Evolutionary conservation across 2,329 filamentous ascomycete species (phyloP).

Genomic region (Scedosporium minutisporum): DNA sequence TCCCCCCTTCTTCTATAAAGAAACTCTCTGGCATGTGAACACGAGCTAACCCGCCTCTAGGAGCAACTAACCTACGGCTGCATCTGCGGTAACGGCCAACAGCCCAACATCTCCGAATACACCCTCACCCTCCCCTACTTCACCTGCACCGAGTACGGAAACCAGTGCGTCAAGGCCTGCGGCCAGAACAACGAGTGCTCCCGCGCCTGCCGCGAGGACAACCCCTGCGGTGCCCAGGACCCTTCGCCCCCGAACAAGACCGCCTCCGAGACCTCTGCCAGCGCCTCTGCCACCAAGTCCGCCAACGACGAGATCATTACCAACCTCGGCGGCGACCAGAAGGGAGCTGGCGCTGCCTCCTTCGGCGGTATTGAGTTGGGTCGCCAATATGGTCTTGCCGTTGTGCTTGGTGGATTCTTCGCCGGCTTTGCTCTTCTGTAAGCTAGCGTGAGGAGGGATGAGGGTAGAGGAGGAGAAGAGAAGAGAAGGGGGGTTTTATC

Average conservation of each 20-base stretch:
- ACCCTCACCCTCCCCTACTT: constrained; percentile 71
- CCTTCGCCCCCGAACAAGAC: constrained; percentile 50
- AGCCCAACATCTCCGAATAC: constrained; percentile 68
- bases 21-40: background rate
- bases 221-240: constrained; percentile 63
- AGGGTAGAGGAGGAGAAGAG: background rate
- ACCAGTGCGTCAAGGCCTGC: constrained; percentile 55
- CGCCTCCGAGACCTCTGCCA: constrained; percentile 26
- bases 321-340: constrained; percentile 1
- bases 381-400: constrained; percentile 22
- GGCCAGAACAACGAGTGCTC: constrained; percentile 47
- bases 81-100: constrained; percentile 55
- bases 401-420: constrained; percentile 28
- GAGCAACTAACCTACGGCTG: constrained; percentile 58
- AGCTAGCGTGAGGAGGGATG: constrained; percentile 3
- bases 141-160: constrained; percentile 62
- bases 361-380: constrained; percentile 16
- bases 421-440: constrained; percentile 31
- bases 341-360: constrained; percentile 20
- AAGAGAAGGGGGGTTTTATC: background rate
- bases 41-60: constrained; percentile 22
- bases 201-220: constrained; percentile 49
- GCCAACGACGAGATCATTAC: constrained; percentile 12
- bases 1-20: background rate
- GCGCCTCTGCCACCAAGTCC: constrained; percentile 13